Percentiles rank a stretch among this genome's conserved stretches.
Evolutionary conservation across 2,329 filamentous ascomycete species (phyloP).

Genomic region (Scedosporium boydii): DNA sequence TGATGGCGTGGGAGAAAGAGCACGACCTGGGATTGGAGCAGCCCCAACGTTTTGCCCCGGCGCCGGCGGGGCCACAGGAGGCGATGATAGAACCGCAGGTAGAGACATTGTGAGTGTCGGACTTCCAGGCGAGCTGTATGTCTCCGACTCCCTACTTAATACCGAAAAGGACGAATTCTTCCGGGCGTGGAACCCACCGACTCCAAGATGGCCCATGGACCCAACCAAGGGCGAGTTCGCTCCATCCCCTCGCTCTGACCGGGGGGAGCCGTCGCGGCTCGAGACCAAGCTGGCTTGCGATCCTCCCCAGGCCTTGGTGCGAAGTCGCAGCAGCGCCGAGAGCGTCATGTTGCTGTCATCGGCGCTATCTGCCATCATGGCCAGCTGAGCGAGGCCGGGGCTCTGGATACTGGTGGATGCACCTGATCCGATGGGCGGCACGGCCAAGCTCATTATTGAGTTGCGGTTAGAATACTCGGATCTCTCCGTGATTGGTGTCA

Average conservation of each 20-base stretch:
- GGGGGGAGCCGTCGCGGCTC: conserved; percentile 40
- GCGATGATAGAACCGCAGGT: conserved; percentile 18
- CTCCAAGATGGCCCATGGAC: neutral
- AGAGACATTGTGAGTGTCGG: conserved; percentile 39
- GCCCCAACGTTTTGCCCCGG: neutral
- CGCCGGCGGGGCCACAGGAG: conserved; percentile 4
- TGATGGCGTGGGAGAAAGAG: neutral
- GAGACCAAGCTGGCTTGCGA: conserved; percentile 64
- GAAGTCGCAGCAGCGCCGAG: conserved; percentile 60
- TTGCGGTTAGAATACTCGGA: conserved; percentile 96
- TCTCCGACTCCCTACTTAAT: conserved; percentile 38
- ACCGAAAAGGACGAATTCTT: conserved; percentile 42
- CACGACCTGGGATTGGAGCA: neutral
- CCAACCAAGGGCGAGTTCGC: conserved; percentile 30
- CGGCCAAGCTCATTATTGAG: conserved; percentile 66
- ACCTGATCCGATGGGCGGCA: conserved; percentile 35
- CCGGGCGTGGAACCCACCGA: conserved; percentile 25
- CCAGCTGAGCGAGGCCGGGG: conserved; percentile 69
- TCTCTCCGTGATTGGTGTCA: conserved; percentile 92
- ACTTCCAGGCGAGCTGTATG: conserved; percentile 33
- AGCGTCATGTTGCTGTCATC: conserved; percentile 65
- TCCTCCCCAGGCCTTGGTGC: conserved; percentile 70
- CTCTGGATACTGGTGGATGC: conserved; percentile 49
- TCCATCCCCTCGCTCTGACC: conserved; percentile 38
- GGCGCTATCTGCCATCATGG: conserved; percentile 46